Conservation (phyloP, 352 stramenopile species). For the Elongisporangium undulatum region DNA sequence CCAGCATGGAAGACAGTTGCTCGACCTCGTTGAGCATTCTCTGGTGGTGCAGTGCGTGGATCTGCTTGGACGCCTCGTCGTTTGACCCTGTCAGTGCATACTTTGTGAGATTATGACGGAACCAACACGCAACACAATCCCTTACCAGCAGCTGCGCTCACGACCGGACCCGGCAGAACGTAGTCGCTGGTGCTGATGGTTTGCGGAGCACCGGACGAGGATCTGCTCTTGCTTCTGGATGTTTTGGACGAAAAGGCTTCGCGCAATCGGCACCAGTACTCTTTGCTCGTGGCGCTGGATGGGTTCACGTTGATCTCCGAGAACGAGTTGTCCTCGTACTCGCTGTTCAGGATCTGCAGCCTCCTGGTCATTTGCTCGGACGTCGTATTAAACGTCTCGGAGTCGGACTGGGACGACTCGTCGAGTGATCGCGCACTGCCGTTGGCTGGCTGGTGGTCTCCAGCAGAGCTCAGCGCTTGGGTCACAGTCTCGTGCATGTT, state of each 20-base stretch:
- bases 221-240: not conserved
- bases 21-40: not conserved
- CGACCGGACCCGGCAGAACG: not conserved
- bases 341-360: not conserved
- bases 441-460: not conserved
- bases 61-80: not conserved
- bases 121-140: not conserved
- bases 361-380: not conserved
- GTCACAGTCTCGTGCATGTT: conserved; percentile 78
- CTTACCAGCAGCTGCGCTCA: not conserved
- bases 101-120: not conserved
- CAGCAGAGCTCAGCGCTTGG: conserved; percentile 25
- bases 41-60: not conserved
- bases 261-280: not conserved
- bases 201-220: not conserved
- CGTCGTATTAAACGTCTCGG: not conserved
- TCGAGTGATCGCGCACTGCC: not conserved
- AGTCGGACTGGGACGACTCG: not conserved
- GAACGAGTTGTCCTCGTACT: not conserved
- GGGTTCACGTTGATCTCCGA: not conserved
- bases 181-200: not conserved
- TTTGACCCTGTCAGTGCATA: not conserved
- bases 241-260: not conserved
- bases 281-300: not conserved
- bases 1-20: not conserved